Evolutionary conservation across 177 flowering plant genomes (phyloP).

Genomic region (Vitis hybrid): DNA sequence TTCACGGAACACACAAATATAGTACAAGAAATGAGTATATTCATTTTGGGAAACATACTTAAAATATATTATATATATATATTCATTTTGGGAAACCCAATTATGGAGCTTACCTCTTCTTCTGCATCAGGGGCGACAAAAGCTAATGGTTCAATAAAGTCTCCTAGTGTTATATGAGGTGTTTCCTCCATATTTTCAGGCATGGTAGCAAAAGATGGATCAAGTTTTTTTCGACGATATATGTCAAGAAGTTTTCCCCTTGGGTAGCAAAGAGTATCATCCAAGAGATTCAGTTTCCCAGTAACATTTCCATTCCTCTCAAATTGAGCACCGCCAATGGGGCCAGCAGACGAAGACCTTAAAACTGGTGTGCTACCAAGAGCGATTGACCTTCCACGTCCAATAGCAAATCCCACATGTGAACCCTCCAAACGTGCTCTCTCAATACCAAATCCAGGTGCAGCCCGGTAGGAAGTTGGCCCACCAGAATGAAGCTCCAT

Average conservation of each 20-base stretch:
- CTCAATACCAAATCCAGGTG: slow-evolving; percentile 89
- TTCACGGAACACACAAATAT: not conserved
- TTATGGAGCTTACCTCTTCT: slow-evolving; percentile 61
- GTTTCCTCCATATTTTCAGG: slow-evolving; percentile 57
- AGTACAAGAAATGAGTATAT: not conserved
- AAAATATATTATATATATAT: too few species aligned
- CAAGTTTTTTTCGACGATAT: slow-evolving; percentile 61
- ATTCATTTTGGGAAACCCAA: not conserved
- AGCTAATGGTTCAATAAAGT: slow-evolving; percentile 68
- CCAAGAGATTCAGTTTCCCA: slow-evolving; percentile 39
- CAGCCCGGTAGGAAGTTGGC: slow-evolving; percentile 69
- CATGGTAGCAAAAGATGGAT: slow-evolving; percentile 34
- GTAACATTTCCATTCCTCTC: slow-evolving; percentile 39
- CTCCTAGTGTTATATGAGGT: slow-evolving; percentile 47
- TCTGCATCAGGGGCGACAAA: slow-evolving; percentile 76
- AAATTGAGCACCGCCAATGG: slow-evolving; percentile 45
- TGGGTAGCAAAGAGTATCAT: slow-evolving; percentile 63
- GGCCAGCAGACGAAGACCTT: slow-evolving; percentile 41
- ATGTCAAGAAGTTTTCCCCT: slow-evolving; percentile 95
- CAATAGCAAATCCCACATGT: slow-evolving; percentile 67
- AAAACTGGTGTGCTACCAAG: slow-evolving; percentile 10
- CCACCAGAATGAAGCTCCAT: slow-evolving; percentile 67
- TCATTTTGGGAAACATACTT: not conserved
- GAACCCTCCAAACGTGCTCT: slow-evolving; percentile 66
- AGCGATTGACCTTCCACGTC: slow-evolving; percentile 71